phyloP scores from a whole-genome alignment of 2,329 filamentous ascomycete genomes.

The Hymenoscyphus scutula region DNA sequence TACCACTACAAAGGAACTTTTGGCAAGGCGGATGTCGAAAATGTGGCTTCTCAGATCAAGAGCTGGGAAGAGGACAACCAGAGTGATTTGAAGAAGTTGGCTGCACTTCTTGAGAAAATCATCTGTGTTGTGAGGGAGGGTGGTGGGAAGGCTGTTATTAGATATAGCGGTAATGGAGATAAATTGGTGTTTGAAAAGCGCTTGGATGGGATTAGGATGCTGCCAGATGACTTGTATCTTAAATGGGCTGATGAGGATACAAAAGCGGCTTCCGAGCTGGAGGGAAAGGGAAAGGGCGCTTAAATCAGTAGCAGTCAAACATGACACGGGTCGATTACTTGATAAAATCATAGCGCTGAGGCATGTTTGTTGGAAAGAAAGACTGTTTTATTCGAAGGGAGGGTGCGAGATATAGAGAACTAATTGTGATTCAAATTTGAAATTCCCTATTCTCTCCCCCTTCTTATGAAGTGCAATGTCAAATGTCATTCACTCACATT shows the following conservation, averaged over 20 bases:
- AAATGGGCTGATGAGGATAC: background rate
- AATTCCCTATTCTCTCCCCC: too few species aligned
- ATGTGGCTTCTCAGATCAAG: constrained; percentile 26
- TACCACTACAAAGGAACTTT: constrained; percentile 43
- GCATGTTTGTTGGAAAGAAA: too few species aligned
- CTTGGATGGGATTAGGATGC: background rate
- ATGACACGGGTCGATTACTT: too few species aligned
- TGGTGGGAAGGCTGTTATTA: background rate
- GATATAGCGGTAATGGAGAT: background rate
- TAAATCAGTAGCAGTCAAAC: too few species aligned
- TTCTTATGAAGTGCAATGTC: too few species aligned
- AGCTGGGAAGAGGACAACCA: constrained; percentile 40
- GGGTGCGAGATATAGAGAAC: too few species aligned
- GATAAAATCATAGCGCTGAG: too few species aligned
- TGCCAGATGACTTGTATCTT: constrained; percentile 1
- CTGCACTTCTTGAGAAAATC: constrained; percentile 6
- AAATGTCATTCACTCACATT: too few species aligned
- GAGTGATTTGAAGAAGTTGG: constrained; percentile 35
- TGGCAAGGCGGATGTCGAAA: constrained; percentile 36
- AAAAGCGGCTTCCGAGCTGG: background rate
- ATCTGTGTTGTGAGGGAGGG: background rate
- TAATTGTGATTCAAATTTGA: too few species aligned
- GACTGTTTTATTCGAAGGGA: too few species aligned
- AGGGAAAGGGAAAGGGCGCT: background rate
- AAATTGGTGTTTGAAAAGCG: background rate